A percentile compares a stretch with the other conserved stretches of the same genome.
Evolutionary conservation across 371 early-diverging fungal species (phyloP).

Genomic region (Mortierella sp.): DNA sequence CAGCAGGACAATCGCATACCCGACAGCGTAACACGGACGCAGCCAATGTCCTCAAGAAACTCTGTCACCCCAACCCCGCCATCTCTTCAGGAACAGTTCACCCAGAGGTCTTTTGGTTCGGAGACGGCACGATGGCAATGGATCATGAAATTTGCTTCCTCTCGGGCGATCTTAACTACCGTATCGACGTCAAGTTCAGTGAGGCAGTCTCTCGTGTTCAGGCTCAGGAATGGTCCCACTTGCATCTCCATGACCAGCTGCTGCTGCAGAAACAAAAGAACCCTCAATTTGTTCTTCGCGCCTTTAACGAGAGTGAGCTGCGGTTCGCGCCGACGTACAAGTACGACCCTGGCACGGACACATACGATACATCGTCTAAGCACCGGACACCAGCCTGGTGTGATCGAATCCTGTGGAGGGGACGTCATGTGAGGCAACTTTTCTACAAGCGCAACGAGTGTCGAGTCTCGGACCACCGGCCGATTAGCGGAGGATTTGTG

Average conservation of each 20-base stretch:
- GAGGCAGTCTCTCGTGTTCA: constrained; percentile 65
- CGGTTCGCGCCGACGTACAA: constrained; percentile 90
- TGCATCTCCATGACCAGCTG: constrained; percentile 78
- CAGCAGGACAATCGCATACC: constrained; percentile 84
- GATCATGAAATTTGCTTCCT: constrained; percentile 86
- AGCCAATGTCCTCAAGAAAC: constrained; percentile 75
- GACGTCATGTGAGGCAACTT: constrained; percentile 53
- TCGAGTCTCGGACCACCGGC: constrained; percentile 85
- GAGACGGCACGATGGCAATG: constrained; percentile 76
- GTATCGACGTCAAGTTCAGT: constrained; percentile 78
- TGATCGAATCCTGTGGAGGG: constrained; percentile 80
- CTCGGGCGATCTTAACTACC: constrained; percentile 89
- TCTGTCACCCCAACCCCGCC: constrained; percentile 42
- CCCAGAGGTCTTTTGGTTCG: constrained; percentile 60
- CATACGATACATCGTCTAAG: constrained; percentile 87
- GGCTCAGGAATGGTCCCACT: constrained; percentile 46
- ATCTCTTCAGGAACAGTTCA: constrained; percentile 34
- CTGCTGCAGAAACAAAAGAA: constrained; percentile 63
- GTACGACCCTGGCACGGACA: constrained; percentile 77
- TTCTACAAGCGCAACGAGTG: constrained; percentile 72
- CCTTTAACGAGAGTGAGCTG: constrained; percentile 76
- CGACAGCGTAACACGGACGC: constrained; percentile 83
- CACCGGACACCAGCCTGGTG: constrained; percentile 88
- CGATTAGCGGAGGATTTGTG: constrained; percentile 76
- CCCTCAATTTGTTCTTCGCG: constrained; percentile 69